Evolutionary conservation across 768 basidiomycete species (phyloP).

Genomic region (Postia placenta): DNA sequence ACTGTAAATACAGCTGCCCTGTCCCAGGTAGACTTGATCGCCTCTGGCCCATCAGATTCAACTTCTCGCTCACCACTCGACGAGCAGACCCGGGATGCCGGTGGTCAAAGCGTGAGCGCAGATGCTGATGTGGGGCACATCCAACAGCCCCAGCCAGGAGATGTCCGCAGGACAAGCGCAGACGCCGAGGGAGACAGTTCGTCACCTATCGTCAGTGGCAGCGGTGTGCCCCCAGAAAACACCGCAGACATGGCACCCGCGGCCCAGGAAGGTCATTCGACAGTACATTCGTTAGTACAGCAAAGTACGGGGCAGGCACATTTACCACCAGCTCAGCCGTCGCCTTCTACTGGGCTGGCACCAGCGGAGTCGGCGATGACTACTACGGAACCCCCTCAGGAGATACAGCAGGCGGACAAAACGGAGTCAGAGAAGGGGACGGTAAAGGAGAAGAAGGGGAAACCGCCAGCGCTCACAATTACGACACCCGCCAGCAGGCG

Average conservation of each 20-base stretch:
- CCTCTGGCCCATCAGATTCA: neutral
- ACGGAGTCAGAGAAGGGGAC: neutral
- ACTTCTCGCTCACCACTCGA: neutral
- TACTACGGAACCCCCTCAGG: neutral
- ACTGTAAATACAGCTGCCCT: neutral
- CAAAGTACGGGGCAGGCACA: constrained; percentile 1
- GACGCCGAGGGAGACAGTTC: neutral
- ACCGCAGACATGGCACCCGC: neutral
- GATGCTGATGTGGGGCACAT: neutral
- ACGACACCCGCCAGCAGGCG: constrained; percentile 32
- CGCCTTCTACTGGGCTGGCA: constrained; percentile 1
- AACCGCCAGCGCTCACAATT: constrained; percentile 22
- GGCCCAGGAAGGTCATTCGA: constrained; percentile 4
- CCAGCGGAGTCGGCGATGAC: neutral
- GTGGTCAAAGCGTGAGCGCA: neutral
- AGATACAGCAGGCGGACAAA: neutral
- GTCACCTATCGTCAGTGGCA: neutral
- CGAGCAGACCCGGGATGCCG: neutral
- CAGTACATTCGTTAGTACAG: neutral
- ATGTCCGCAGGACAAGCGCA: neutral
- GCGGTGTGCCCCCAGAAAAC: neutral
- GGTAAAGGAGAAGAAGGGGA: constrained; percentile 27
- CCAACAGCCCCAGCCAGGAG: neutral
- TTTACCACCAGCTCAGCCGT: neutral
- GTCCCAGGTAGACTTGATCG: neutral